Base-by-base conservation (phyloP, 305 asterid genomes). In the Plantago lanceolata region DNA sequence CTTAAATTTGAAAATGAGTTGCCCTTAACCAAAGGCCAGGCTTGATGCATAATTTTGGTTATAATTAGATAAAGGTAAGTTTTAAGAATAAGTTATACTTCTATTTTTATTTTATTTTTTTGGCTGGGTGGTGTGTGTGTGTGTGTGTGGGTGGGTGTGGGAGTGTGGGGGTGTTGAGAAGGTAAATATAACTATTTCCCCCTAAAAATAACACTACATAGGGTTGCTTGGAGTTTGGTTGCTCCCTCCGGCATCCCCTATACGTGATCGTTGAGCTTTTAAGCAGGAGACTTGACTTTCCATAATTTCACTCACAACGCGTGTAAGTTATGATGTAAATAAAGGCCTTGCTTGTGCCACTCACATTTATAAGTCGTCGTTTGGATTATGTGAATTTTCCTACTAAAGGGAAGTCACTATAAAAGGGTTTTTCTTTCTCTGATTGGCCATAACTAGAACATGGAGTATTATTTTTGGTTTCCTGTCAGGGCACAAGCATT, bases 381-480 rank as follows among this genome's bases (percentile, higher is more conserved):
- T 19, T 53, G 58, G 58, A 40, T 40, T 40, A 21, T 53, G 58
- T n/a, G 26, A 53, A 53, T 13, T 53, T 21, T 53, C 47, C 4
- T 40, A 40, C 4, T 40, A 40, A 40, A 12, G 47, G 47, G 47
- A 40, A 40, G 47, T 11, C 47, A 2, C 16, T 40, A 13, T 13
- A 40, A 13, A 37, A 40, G 15, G 47, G 47, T 1, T 40, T 40
- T 7, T 40, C 47, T 11, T 40, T 11, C 47, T 40, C 16, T 40
- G 12, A 13, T 0, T 12, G 47, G 47, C 47, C 11, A 11, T 40
- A 12, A 40, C 47, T 40, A 40, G 47, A 40, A 40, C 12, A 40
- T 40, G 21, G 24, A 49, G 24, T 19, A 5, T 49, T 49, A 49
- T 0, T 49, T 49, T 50, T 19, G 56, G 16, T 19, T 50, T 19